These are phyloP conservation scores for Pittosporum tobira DNA, from an alignment of 129 eudicot species.

Conservation along the genomic window DNA sequence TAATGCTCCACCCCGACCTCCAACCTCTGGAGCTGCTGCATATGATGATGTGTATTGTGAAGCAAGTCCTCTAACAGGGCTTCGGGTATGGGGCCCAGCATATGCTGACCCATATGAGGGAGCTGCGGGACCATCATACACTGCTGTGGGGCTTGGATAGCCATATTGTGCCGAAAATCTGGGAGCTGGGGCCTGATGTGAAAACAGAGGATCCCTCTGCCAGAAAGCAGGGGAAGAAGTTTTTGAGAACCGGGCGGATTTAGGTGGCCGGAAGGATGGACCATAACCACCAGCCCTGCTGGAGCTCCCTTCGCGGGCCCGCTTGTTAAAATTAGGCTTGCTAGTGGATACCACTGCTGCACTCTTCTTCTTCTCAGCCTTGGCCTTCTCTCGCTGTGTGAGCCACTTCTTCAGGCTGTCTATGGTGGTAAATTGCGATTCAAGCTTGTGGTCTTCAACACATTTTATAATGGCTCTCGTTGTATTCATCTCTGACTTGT, in stretches of 20 bases:
- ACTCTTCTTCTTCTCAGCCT: slow-evolving; percentile 26
- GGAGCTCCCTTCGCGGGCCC: slow-evolving; percentile 17
- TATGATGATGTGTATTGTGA: slow-evolving; percentile 17
- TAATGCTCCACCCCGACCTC: slow-evolving; percentile 12
- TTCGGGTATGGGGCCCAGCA: slow-evolving; percentile 20
- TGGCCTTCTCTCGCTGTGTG: slow-evolving; percentile 31
- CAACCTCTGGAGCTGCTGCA: slow-evolving; percentile 14
- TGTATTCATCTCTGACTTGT: slow-evolving; percentile 23
- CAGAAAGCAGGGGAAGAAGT: slow-evolving; percentile 29
- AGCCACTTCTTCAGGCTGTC: slow-evolving; percentile 30
- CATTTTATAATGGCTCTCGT: slow-evolving; percentile 36
- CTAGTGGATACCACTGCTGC: slow-evolving; percentile 16
- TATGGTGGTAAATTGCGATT: slow-evolving; percentile 24
- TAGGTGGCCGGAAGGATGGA: slow-evolving; percentile 29
- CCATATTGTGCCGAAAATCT: slow-evolving; percentile 29
- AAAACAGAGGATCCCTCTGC: slow-evolving; percentile 20
- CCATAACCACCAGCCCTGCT: slow-evolving; percentile 8
- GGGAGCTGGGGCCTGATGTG: slow-evolving; percentile 16
- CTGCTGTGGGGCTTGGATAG: slow-evolving; percentile 20
- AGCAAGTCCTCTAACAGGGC: slow-evolving; percentile 19
- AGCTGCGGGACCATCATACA: slow-evolving; percentile 20
- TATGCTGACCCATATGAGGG: slow-evolving; percentile 23
- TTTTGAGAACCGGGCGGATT: slow-evolving; percentile 19
- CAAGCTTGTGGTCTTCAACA: slow-evolving; percentile 53
- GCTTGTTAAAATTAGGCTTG: slow-evolving; percentile 34